phyloP scores from a whole-genome alignment of 2,329 filamentous ascomycete genomes.

The Fusarium stilboides region DNA sequence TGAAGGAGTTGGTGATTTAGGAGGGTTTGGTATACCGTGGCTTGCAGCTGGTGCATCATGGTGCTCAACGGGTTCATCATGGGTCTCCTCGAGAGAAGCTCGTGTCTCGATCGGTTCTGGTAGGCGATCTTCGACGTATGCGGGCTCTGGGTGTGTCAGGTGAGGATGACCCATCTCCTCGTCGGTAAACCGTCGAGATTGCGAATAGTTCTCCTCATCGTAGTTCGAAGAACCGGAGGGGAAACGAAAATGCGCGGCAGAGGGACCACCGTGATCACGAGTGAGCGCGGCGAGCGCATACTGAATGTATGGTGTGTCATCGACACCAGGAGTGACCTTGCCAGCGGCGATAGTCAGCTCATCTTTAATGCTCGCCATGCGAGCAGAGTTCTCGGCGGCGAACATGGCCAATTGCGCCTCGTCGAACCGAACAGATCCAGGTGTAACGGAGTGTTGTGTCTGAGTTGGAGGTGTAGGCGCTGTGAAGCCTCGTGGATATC shows the following conservation, averaged over 20 bases:
- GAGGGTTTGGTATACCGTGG: conserved; percentile 28
- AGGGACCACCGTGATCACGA: conserved; percentile 75
- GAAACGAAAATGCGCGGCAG: conserved; percentile 68
- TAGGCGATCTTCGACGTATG: conserved; percentile 50
- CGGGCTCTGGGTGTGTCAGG: conserved; percentile 46
- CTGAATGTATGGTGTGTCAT: conserved; percentile 89
- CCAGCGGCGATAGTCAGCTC: conserved; percentile 65
- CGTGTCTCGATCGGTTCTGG: conserved; percentile 43
- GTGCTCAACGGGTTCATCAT: conserved; percentile 40
- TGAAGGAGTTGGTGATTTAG: conserved; percentile 35
- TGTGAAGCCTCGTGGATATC: conserved; percentile 7
- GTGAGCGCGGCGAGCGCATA: conserved; percentile 93
- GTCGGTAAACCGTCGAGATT: conserved; percentile 38
- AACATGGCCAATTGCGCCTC: conserved; percentile 59
- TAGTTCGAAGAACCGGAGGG: conserved; percentile 58
- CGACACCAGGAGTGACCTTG: conserved; percentile 80
- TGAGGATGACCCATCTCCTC: conserved; percentile 41
- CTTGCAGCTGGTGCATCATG: conserved; percentile 31
- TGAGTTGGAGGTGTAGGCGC: conserved; percentile 28
- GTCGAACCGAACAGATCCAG: conserved; percentile 55
- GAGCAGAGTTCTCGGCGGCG: conserved; percentile 52
- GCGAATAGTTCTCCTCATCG: conserved; percentile 52
- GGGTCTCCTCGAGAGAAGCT: conserved; percentile 34
- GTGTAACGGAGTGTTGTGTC: conserved; percentile 14
- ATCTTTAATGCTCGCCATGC: conserved; percentile 64